Conservation (phyloP, 805 yeast genomes). For the Kodamaea hsintzibuensis region DNA sequence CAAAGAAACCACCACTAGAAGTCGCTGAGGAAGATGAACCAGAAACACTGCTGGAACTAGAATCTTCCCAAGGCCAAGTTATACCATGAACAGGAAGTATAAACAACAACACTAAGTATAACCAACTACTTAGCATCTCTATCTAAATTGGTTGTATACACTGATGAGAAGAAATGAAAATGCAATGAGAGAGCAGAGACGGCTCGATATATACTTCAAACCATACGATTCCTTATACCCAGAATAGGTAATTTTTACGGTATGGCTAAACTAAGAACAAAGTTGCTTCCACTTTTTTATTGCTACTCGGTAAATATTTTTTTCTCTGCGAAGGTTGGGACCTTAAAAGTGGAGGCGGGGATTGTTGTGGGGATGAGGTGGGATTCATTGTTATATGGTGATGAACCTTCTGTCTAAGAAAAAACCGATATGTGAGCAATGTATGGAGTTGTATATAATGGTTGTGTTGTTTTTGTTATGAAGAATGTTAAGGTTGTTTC, state of each 20-base stretch:
- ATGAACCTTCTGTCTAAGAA: too few species aligned
- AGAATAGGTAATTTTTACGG: neutral
- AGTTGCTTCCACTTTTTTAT: neutral
- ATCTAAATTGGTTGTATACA: too few species aligned
- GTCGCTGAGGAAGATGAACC: neutral
- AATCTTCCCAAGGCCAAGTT: conserved; percentile 8
- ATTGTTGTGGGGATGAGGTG: neutral
- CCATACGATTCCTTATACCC: neutral
- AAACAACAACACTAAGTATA: neutral
- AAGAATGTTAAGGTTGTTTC: too few species aligned
- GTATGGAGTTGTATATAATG: too few species aligned
- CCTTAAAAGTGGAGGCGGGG: neutral
- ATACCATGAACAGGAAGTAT: neutral
- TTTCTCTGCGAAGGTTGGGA: neutral
- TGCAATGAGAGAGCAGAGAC: too few species aligned
- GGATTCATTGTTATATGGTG: too few species aligned
- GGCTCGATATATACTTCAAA: neutral
- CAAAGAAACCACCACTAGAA: neutral
- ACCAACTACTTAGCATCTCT: neutral
- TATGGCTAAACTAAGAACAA: neutral
- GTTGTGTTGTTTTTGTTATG: too few species aligned
- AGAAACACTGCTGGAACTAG: neutral
- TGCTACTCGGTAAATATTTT: neutral
- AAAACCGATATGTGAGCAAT: too few species aligned
- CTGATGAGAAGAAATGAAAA: too few species aligned